phyloP scores from a whole-genome alignment of 352 stramenopile species.

The Phytophthora pisi region DNA sequence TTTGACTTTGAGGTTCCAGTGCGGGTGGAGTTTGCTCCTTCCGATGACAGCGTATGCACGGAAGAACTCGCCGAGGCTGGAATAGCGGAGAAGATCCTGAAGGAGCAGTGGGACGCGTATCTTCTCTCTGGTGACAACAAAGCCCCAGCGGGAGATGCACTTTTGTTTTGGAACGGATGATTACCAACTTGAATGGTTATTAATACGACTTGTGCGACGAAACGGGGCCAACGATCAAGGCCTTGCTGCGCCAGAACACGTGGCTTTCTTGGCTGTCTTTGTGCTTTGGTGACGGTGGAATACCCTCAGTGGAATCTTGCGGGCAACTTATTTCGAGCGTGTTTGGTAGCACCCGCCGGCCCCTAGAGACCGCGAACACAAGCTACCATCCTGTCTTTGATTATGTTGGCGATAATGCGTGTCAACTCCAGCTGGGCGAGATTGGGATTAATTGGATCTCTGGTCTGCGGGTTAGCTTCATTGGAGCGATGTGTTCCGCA shows the following conservation, averaged over 20 bases:
- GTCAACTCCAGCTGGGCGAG: background rate
- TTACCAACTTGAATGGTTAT: background rate
- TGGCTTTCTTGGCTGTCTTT: background rate
- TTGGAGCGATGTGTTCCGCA: conserved; percentile 7
- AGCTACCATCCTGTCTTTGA: background rate
- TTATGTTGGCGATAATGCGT: background rate
- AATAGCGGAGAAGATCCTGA: background rate
- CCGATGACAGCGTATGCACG: background rate
- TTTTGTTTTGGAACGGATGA: background rate
- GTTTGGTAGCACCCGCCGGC: background rate
- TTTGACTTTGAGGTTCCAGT: background rate
- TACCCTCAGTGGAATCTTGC: background rate
- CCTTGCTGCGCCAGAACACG: background rate
- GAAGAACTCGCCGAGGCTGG: background rate
- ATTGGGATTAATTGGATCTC: background rate
- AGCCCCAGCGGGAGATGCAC: background rate
- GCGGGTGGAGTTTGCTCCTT: background rate
- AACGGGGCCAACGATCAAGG: background rate
- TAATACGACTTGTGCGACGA: background rate
- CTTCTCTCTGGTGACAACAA: background rate
- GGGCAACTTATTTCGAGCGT: background rate
- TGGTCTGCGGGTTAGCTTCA: background rate
- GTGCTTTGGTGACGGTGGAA: background rate
- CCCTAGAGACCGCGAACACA: background rate
- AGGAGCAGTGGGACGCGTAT: background rate